Base-by-base conservation (phyloP, 805 yeast species). In the Phaffomyces opuntiae region DNA sequence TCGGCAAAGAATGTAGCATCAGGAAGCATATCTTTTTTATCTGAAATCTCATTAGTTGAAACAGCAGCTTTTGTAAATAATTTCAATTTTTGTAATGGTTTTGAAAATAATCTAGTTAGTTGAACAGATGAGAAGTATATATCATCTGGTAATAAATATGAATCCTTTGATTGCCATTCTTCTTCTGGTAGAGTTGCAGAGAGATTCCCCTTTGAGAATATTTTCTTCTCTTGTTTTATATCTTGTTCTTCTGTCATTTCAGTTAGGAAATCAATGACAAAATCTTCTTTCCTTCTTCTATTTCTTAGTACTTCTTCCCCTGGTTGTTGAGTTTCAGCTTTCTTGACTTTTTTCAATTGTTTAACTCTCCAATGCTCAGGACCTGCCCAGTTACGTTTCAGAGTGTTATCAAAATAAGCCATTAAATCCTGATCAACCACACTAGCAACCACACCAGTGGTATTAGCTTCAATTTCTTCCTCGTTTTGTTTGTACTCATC, bases 281-380 rank as follows among this genome's bases (percentile, higher is more conserved):
- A 46, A 16, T 58, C 56, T 48, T 72, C 63, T 62, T 74, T 65
- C 50, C 61, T 57, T 47, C 58, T 57, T 49, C 64, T 63, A 49
- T 59, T 56, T 44, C 57, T 56, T 48, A 65, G 61, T 13, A 49
- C 42, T 26, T 43, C 60, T 44, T 44, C 49, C 9, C 13, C 13
- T 29, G 37, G 51, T 19, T 42, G 38, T 45, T 16, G 43, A 38
- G 26, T 8, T 39, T 38, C 45, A 38, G 25, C 38, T 43, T 51
- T 42, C 24, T 38, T 52, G 7, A 36, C 53, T 52, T 72, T 71
- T 55, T 78, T 82, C 40, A 83, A 62, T 13, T 78, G 75, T 37
- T 75, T 68, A 11, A 91, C 83, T 63, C 84, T 85, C 97, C 97
- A 91, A 64, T 87, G 95, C 52, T 87, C 91, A 13, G 91, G 85